Percentiles rank a stretch among this genome's conserved stretches.
Conservation (phyloP, 108 stramenopile species). For the Epipyxis sp. region DNA sequence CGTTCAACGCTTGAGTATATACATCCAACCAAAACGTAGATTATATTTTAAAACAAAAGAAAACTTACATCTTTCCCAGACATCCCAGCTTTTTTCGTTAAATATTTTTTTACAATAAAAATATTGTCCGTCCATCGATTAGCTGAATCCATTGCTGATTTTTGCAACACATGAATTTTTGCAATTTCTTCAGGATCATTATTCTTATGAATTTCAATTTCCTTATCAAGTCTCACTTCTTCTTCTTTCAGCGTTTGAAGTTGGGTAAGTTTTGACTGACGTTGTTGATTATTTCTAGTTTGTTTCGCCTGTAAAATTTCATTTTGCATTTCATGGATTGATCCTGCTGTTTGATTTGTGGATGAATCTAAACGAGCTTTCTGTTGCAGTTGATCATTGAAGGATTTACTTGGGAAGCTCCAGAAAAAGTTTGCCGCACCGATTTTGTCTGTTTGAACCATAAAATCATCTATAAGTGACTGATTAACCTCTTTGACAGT, state of each 20-base stretch:
- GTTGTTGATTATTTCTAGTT: slow-evolving; percentile 31
- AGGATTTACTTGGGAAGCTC: slow-evolving; percentile 47
- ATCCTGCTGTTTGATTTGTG: slow-evolving; percentile 29
- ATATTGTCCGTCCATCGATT: slow-evolving; percentile 51
- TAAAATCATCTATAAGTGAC: slow-evolving; percentile 45
- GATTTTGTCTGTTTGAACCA: slow-evolving; percentile 52
- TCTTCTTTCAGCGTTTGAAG: slow-evolving; percentile 27
- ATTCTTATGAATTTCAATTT: slow-evolving; percentile 36
- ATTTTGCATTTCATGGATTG: slow-evolving; percentile 30
- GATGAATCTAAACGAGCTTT: slow-evolving; percentile 35
- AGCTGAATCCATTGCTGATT: slow-evolving; percentile 34
- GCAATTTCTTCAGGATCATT: slow-evolving; percentile 40
- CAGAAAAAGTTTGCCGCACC: slow-evolving; percentile 54
- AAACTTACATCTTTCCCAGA: slow-evolving; percentile 23
- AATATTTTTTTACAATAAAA: slow-evolving; percentile 38
- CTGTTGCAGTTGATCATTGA: slow-evolving; percentile 27
- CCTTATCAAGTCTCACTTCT: slow-evolving; percentile 33
- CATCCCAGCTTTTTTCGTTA: slow-evolving; percentile 45
- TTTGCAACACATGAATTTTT: slow-evolving; percentile 20
- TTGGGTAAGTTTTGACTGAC: background rate
- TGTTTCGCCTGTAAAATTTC: slow-evolving; percentile 38
- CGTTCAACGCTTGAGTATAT: too few species aligned
- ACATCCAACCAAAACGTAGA: too few species aligned
- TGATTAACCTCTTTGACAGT: slow-evolving; percentile 48
- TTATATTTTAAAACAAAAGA: too few species aligned